Evolutionary conservation across 164 flowering plant species (phyloP), one percentile per base, ranked within the genome.

Genomic region (Nelumbo lutea): DNA sequence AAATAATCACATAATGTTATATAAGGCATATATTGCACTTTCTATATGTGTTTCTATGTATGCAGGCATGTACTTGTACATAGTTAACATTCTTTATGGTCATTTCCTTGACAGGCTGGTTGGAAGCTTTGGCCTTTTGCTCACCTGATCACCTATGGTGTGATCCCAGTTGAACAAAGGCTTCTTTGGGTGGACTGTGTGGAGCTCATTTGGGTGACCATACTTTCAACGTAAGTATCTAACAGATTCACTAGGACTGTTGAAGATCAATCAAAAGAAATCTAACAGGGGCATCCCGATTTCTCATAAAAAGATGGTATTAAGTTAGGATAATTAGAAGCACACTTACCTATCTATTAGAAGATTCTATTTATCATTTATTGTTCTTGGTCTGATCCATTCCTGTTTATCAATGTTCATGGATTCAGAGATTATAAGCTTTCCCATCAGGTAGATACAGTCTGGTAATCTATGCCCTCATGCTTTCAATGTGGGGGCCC

Each of bases 51-150:
- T 27, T 27, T 27, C 27, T 27, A 27, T 27, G 27, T 27, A 27
- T 27, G 27, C 27, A 27, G 27, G 27, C 14, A 11, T 7, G 10
- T 53, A 2, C 27, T 27, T 27, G 27, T 27, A 6, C 51, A 40
- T 40, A 6, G 41, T 56, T 63, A 46, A 62, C 39, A 41, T 44
- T 1, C 14, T 9, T 52, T 27, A 8, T 66, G 27, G 39, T 1
- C 61, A 1, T 79, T 76, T 71, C 60, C 61, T 59, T 75, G 66
- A 68, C 87, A 95, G 98, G 97, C 98, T 7, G 98, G 98, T 3
- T 95, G 98, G 98, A 95, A 95, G 79, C 96, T 95, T 66, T 95
- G 98, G 98, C 98, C 97, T 48, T 95, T 95, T 80, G 98, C 97
- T 70, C 98, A 91, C 74, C 75, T 94, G 53, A 76, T 94, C 63